Conservation (phyloP, 805 yeast species). For the Yarrowia sp. region DNA sequence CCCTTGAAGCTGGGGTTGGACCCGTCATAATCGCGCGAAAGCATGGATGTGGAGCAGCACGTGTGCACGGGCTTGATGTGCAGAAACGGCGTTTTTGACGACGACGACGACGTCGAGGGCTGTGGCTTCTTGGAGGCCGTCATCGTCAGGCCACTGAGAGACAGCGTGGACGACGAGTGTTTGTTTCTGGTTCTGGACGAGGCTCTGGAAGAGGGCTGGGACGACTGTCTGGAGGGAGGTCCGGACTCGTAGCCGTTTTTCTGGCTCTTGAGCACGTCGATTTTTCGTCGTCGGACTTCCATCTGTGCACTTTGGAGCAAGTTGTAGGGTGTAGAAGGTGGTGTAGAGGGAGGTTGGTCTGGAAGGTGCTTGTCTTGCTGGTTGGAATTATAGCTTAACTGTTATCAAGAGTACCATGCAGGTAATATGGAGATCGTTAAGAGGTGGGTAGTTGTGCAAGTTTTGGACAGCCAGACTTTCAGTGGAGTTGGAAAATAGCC, state of each 20-base stretch:
- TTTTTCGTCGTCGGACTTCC: constrained; percentile 31
- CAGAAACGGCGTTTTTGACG: constrained; percentile 25
- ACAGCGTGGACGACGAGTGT: constrained; percentile 25
- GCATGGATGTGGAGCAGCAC: constrained; percentile 29
- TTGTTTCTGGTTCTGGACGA: constrained; percentile 30
- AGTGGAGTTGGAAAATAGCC: neutral
- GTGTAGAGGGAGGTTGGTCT: neutral
- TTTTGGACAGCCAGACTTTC: neutral
- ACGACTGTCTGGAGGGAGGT: constrained; percentile 26
- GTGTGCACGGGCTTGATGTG: constrained; percentile 35
- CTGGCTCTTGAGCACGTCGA: constrained; percentile 27
- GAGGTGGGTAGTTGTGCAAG: neutral
- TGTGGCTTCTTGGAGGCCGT: neutral
- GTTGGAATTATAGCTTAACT: constrained; percentile 15
- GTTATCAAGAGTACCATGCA: constrained; percentile 33
- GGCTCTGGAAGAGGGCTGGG: constrained; percentile 19
- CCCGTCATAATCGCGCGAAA: constrained; percentile 37
- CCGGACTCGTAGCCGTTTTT: constrained; percentile 37
- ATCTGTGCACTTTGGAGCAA: neutral
- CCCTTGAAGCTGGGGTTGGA: constrained; percentile 49
- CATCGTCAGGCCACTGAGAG: constrained; percentile 17
- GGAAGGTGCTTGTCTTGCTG: neutral
- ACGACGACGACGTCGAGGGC: neutral
- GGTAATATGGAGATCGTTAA: constrained; percentile 1
- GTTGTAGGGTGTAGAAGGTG: neutral